Percentiles rank a stretch among this genome's conserved stretches.
Evolutionary conservation across 345 rosid genomes (phyloP).

Genomic region (Syzygium aqueum): DNA sequence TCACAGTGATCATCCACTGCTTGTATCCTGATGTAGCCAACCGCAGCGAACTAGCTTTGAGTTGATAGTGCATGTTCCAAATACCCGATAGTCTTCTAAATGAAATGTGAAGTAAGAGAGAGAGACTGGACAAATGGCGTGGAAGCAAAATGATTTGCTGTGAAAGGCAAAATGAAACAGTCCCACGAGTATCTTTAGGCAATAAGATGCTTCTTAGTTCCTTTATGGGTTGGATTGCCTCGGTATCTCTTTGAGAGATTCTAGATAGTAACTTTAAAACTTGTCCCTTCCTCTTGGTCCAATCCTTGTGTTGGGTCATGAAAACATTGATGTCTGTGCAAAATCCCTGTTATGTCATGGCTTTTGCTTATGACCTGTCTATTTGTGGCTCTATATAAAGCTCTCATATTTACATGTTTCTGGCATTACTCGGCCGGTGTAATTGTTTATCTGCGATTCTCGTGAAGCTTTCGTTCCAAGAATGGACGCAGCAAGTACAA

Average conservation of each 20-base stretch:
- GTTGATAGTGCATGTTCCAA: not conserved
- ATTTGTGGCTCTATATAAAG: not conserved
- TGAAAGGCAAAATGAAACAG: not conserved
- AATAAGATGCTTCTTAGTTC: not conserved
- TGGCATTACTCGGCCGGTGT: not conserved
- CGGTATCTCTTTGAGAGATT: not conserved
- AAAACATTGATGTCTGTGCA: not conserved
- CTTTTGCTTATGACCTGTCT: not conserved
- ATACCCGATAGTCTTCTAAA: not conserved
- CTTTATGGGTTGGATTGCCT: not conserved
- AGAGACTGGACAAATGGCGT: not conserved
- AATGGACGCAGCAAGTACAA: conserved; percentile 98
- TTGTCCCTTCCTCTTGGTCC: not conserved
- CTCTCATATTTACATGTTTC: not conserved
- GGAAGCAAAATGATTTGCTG: not conserved
- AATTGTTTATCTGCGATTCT: not conserved
- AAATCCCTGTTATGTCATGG: not conserved
- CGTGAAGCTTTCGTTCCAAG: conserved; percentile 84
- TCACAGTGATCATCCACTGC: not conserved
- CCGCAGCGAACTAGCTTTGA: not conserved
- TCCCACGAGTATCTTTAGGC: not conserved
- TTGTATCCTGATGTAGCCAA: not conserved
- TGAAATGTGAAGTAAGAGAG: not conserved
- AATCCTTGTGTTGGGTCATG: not conserved
- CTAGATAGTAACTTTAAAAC: not conserved